Base-by-base conservation (phyloP, 192 early-diverging fungal species). In the Kickxella alabastrina region DNA sequence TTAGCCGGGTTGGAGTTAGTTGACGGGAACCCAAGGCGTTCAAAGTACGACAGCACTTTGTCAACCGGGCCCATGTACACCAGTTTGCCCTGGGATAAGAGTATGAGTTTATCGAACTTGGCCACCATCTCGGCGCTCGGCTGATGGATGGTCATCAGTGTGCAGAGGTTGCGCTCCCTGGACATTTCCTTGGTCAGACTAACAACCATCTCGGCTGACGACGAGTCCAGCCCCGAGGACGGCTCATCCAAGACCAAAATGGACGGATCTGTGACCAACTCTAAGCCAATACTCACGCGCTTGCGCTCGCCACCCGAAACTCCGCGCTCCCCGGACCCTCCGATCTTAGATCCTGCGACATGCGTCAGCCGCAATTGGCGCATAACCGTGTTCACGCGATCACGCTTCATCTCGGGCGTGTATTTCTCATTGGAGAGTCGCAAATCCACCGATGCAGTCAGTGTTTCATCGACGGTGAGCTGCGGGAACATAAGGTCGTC, bases 91-190 rank as follows among this genome's bases (percentile, higher is more conserved):
- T 69, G 76, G 18, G 83, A 58, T 8, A 92, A 61, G 18, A 93
- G 42, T 19, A 90, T 75, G 1, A 92, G 71, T 38, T 86, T 80
- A 69, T 92, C 88, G 59, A 94, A 93, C 34, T 84, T 57, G 18
- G 74, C 68, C 48, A 86, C 90, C 42, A 91, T 81, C 56, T 91
- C 82, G 19, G 85, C 85, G 23, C 85, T 79, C 1, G 93, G 93
- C 64, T 93, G 92, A 62, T 95, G 93, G 57, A 96, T 90, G 14
- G 87, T 90, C 59, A 90, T 84, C 14, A 96, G 60, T 5, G 92
- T 80, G 24, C 89, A 85, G 35, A 84, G 84, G 8, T 79, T 67
- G n/a, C 73, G 66, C 41, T 65, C 47, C 22, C 62, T 63, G 3
- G 84, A 78, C 49, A 90, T 72, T 19, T 78, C 59, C 41, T 68